Base-by-base conservation (phyloP, 2,329 filamentous ascomycete species). In the Trichoderma simmonsii region DNA sequence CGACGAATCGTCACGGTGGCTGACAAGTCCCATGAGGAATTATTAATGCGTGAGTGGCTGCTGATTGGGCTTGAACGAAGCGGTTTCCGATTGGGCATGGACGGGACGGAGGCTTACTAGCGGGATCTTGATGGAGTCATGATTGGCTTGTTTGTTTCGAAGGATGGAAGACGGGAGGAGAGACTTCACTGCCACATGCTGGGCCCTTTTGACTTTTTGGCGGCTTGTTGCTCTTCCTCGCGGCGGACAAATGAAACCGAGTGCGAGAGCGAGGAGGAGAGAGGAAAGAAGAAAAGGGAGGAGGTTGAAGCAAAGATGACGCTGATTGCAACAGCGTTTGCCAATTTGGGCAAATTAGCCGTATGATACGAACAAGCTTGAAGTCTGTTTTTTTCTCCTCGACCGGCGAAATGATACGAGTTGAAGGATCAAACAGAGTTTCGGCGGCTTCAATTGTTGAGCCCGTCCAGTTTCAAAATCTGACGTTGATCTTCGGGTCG, bases 11-110 rank as follows among this genome's bases (percentile, higher is more conserved):
- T 26, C 30, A 68, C 28, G 39, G 39, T 60, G 66, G 66, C 39
- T 69, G 36, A 61, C 56, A 34, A 26, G 65, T 60, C n/a, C 14
- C 11, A n/a, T 21, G n/a, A 24, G 3, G 54, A 12, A 69, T 69
- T 69, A 69, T 61, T 69, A 70, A 62, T 70, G 39, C 57, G 65
- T 60, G 34, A 43, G 57, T 70, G 66, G 66, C 66, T 70, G 39
- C 57, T 61, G 57, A 70, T 51, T 61, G 39, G 57, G 57, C 56
- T 68, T 39, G 54, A 12, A 43, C 11, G 34, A 36, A 60, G 24
- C 39, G 21, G 6, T 34, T 32, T 34, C 56, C 54, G 66, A 69
- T 69, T 69, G 66, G 64, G 32, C 64, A 57, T 18, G 18, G 15
- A n/a, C 4, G 36, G 30, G 30, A 30, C 14, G 57, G 11, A 12